phyloP scores from a whole-genome alignment of 1,284 basidiomycete species.

The Ceratobasidium sp. region DNA sequence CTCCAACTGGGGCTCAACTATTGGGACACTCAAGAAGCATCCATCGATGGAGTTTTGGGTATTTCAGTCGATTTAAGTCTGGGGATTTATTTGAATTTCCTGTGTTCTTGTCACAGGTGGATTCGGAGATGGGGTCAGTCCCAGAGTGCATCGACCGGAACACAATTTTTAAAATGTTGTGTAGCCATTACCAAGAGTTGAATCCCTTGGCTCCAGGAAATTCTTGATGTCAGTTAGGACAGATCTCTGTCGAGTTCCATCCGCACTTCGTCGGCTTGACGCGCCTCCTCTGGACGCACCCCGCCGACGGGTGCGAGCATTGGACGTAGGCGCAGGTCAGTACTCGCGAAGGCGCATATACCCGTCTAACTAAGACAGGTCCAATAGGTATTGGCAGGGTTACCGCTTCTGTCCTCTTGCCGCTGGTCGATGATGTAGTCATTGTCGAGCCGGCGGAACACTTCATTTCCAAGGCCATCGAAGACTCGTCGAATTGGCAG shows the following conservation, averaged over 20 bases:
- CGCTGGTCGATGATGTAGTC: conserved; percentile 83
- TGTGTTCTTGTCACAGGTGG: conserved; percentile 56
- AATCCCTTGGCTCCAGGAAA: conserved; percentile 84
- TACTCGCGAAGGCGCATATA: not conserved
- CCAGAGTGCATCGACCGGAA: conserved; percentile 33
- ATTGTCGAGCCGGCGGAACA: conserved; percentile 83
- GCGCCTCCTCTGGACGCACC: conserved; percentile 44
- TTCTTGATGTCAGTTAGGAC: conserved; percentile 83
- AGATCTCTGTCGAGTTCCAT: conserved; percentile 75
- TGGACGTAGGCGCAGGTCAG: conserved; percentile 71
- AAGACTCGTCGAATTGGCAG: conserved; percentile 60
- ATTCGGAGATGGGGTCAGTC: conserved; percentile 70
- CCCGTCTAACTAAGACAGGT: not conserved
- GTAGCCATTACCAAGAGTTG: conserved; percentile 84
- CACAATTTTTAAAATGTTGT: not conserved
- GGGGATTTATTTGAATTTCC: not conserved
- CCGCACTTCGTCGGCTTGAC: conserved; percentile 61
- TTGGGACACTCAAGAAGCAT: conserved; percentile 77
- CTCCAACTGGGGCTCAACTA: conserved; percentile 74
- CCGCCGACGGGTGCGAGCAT: conserved; percentile 63
- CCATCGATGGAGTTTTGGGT: conserved; percentile 73
- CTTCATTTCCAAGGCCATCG: conserved; percentile 75
- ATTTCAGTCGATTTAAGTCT: conserved; percentile 2
- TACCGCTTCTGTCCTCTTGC: conserved; percentile 82
- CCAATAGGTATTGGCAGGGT: conserved; percentile 78